Base-by-base conservation (phyloP, 257 asterid species). In the Fraxinus excelsior region DNA sequence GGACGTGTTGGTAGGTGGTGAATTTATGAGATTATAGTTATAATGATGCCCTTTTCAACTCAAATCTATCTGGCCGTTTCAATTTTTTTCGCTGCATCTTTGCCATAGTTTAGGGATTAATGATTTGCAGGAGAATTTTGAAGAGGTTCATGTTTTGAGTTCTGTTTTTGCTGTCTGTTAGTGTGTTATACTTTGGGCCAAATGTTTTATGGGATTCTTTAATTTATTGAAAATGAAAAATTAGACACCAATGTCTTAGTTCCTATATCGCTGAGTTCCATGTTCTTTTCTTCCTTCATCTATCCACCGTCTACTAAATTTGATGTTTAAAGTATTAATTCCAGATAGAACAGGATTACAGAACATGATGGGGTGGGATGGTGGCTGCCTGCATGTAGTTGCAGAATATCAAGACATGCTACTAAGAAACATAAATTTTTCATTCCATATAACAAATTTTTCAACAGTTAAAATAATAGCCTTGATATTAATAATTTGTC, bases 1-100 rank as follows among this genome's bases (percentile, higher is more conserved):
- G 53, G 99, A 95, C 88, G 98, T 95, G 77, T 84, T 95, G 97
- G 99, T 95, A 79, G 77, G 98, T 90, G 65, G 70, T 83, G 58
- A 75, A 49, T 64, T 71, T 64, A 67, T 65, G 26, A 76, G 11
- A 73, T 62, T 76, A 67, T 77, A 74, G 72, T 82, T 72, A 3
- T 51, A 2, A 25, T 10, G 7, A 10, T 79, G 73, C 62, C 31
- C 72, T 78, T 73, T 78, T 74, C 10, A 34, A 71, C 44, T 70
- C 49, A 70, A 34, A 56, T 66, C 34, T 67, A 56, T 79, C 53
- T 42, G 19, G 23, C 14, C 23, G 58, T 49, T 65, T 65, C 31
- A 71, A 38, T 40, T 65, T 29, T 13, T 56, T 65, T 29, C 35
- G n/a, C 65, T 40, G 62, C 62, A 28, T 70, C 49, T 75, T 73